phyloP scores from a whole-genome alignment of 2,329 filamentous ascomycete species.

The Colletotrichum ledebouriae region DNA sequence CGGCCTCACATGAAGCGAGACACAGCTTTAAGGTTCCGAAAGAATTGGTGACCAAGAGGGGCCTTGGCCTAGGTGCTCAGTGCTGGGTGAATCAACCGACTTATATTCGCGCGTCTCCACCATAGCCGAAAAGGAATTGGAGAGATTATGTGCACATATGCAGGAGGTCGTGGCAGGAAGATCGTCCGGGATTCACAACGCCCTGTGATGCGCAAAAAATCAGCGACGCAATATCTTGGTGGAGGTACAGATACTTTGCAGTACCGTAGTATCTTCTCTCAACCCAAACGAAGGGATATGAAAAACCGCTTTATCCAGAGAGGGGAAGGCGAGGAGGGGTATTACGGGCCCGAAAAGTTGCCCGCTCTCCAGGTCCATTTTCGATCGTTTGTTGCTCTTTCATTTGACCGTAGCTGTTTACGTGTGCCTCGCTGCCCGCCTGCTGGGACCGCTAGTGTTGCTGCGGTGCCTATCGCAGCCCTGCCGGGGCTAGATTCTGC shows the following conservation, averaged over 20 bases:
- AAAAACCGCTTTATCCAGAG: constrained; percentile 8
- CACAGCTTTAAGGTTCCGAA: not conserved
- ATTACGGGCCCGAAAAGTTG: constrained; percentile 7
- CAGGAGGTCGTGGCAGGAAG: constrained; percentile 10
- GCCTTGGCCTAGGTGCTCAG: too few species aligned
- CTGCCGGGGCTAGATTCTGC: constrained; percentile 13
- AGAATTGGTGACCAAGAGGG: not conserved
- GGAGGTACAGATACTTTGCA: too few species aligned
- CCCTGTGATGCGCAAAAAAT: not conserved
- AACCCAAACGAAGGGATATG: too few species aligned
- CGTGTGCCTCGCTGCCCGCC: too few species aligned
- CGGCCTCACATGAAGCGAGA: constrained; percentile 11
- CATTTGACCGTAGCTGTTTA: not conserved
- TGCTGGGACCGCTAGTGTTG: too few species aligned
- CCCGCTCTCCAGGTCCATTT: not conserved
- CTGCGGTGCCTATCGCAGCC: not conserved
- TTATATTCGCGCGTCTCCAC: constrained; percentile 55
- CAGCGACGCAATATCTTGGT: not conserved
- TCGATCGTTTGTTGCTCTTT: not conserved
- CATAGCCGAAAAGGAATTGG: constrained; percentile 24
- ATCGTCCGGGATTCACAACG: not conserved
- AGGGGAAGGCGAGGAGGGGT: constrained; percentile 20
- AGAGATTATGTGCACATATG: not conserved
- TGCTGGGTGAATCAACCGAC: constrained; percentile 31
- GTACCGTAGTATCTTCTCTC: too few species aligned